Evolutionary conservation across 768 basidiomycete genomes (phyloP), one percentile per base, ranked within the genome.

Genomic region (Lactarius hatsudake): DNA sequence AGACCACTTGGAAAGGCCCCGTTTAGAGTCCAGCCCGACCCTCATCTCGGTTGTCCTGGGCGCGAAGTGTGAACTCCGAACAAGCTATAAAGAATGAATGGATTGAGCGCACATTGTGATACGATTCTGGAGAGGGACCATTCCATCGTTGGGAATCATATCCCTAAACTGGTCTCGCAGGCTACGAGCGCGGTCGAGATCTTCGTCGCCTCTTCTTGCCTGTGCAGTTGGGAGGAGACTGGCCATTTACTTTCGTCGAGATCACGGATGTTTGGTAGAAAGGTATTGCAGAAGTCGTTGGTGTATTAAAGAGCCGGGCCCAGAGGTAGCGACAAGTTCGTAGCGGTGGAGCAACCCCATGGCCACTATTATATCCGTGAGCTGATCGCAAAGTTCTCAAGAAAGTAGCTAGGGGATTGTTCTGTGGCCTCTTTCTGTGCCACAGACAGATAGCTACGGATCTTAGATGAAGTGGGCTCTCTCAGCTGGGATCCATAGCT

Each of bases 101-200:
- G 12, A 38, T 43, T 18, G 15, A 26, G 30, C 53, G 1, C 23
- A 60, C 53, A 61, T 32, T 23, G 51, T 45, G 32, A 65, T 54
- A 17, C 64, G 64, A 45, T 61, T 65, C 18, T 60, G 63, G 13
- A 64, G 13, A 15, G 26, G 18, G 23, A 0, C 9, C 26, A 51
- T 36, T 12, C 28, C 57, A 2, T 40, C 40, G 2, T 15, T 34
- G n/a, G 51, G 59, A 32, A 65, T 60, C 17, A 45, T 32, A 5
- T 55, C 40, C 59, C 12, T 43, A n/a, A 38, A 61, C 15, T 43
- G 56, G 28, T 64, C 63, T 36, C 57, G 63, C n/a, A 64, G 32
- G 26, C n/a, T 40, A 26, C 43, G 57, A 36, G 63, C 56, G 20
- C 2, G 15, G 8, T 51, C 36, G 8, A 64, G 26, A 15, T 48